Evolutionary conservation across 495 filamentous ascomycete genomes (phyloP).

Genomic region (Aspergillus sclerotioniger): DNA sequence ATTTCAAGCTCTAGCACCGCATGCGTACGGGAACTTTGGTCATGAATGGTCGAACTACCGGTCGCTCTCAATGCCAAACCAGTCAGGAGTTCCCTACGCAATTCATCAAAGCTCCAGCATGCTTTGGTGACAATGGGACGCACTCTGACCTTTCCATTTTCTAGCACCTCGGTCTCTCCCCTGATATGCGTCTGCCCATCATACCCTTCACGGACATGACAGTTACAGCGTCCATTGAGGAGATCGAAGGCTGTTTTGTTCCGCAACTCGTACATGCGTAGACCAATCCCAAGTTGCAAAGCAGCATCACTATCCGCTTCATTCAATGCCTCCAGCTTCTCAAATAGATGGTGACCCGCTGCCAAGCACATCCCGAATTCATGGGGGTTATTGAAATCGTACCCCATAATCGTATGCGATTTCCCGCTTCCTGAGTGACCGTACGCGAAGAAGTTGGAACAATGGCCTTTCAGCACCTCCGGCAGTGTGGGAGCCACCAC

Average conservation of each 20-base stretch:
- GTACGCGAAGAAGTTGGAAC: conserved; percentile 28
- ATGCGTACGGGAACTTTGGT: conserved; percentile 30
- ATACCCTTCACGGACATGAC: conserved; percentile 24
- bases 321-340: conserved; percentile 12
- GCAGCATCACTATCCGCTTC: neutral
- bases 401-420: conserved; percentile 28
- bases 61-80: conserved; percentile 20
- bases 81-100: conserved; percentile 11
- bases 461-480: conserved; percentile 6
- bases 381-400: conserved; percentile 19
- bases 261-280: conserved; percentile 27
- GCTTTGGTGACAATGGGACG: conserved; percentile 20
- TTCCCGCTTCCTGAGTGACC: conserved; percentile 31
- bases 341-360: conserved; percentile 17
- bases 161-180: conserved; percentile 26
- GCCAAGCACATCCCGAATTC: conserved; percentile 26
- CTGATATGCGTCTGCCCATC: conserved; percentile 22
- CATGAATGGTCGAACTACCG: conserved; percentile 24
- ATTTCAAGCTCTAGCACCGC: conserved; percentile 27
- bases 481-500: conserved; percentile 14
- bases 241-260: conserved; percentile 28
- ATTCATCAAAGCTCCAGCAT: conserved; percentile 26
- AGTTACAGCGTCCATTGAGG: conserved; percentile 19
- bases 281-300: conserved; percentile 20
- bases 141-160: conserved; percentile 25